phyloP scores from a whole-genome alignment of 345 rosid genomes.

The Gossypium rotundifolium region DNA sequence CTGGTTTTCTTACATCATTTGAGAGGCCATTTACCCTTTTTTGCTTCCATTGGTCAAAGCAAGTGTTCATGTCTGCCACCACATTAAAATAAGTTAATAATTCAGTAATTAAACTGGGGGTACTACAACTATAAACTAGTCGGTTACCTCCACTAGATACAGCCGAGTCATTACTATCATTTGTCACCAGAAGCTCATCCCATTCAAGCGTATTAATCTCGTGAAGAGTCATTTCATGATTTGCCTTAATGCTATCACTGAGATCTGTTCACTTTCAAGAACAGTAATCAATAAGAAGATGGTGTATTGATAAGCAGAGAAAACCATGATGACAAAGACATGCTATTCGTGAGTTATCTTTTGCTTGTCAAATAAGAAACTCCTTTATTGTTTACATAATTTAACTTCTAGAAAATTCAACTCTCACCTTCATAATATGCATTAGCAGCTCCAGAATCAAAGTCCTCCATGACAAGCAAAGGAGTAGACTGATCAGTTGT shows the following conservation, averaged over 20 bases:
- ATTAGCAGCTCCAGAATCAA: constrained; percentile 48
- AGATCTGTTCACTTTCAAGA: constrained; percentile 43
- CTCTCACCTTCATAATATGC: constrained; percentile 31
- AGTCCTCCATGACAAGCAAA: constrained; percentile 48
- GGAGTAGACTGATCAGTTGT: constrained; percentile 53
- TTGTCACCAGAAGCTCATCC: constrained; percentile 74
- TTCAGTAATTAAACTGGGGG: constrained; percentile 7
- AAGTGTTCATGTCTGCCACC: constrained; percentile 42
- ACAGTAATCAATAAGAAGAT: constrained; percentile 16
- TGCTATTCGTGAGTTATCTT: background rate
- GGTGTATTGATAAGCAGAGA: background rate
- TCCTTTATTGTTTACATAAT: background rate
- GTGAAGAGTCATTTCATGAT: constrained; percentile 67
- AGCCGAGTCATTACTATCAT: constrained; percentile 34
- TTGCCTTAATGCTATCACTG: constrained; percentile 38
- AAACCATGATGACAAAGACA: background rate
- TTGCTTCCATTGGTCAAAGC: constrained; percentile 38
- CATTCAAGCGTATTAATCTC: constrained; percentile 97
- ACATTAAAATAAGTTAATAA: background rate
- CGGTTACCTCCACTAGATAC: constrained; percentile 43
- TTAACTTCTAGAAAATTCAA: constrained; percentile 10
- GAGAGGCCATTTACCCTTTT: constrained; percentile 23
- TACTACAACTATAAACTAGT: background rate
- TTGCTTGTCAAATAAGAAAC: background rate
- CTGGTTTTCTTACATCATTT: constrained; percentile 41